Evolutionary conservation across 441 rosid genomes (phyloP), one percentile per base, ranked within the genome.

Genomic region (Pelargonium fulgidum): DNA sequence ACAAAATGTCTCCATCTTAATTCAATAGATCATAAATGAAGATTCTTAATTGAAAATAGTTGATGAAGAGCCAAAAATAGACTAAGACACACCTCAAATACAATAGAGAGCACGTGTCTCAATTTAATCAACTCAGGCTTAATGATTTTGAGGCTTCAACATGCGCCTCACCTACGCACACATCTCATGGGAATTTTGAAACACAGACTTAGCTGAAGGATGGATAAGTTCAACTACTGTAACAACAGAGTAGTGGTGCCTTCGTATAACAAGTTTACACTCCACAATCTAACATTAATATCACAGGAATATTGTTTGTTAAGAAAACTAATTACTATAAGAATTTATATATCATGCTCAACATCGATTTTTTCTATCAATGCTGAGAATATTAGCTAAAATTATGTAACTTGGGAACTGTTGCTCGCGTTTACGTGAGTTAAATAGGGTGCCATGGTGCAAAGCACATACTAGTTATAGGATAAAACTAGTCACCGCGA

Each of bases 241-340:
- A 33, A 54, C 20, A 16, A 54, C 56, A 50, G 54, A 54, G 61
- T 7, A 54, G 26, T 17, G 62, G 3, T 56, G 62, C 62, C 20
- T n/a, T 19, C 17, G 62, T 17, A 56, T 56, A 17, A 24, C 26
- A 56, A 56, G 7, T 17, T 56, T 56, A 11, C 19, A 56, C 62
- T 56, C 61, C 20, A 56, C 62, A 56, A 17, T 19, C 62, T 56
- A 56, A 19, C 62, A 17, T 19, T 56, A 19, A 56, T 56, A 14
- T 56, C 11, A 24, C 62, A 56, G 19, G 62, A 56, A 56, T 56
- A 19, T 56, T 19, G 62, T 56, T 56, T 56, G 26, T 19, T 56
- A 24, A 19, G 0, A 19, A 9, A 56, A 56, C 20, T 1, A 56
- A 56, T 12, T 19, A 8, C 29, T 33, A 26, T 5, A 56, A 6